Conservation (phyloP, 2,329 filamentous ascomycete genomes). For the Mycosphaerella arachidis region DNA sequence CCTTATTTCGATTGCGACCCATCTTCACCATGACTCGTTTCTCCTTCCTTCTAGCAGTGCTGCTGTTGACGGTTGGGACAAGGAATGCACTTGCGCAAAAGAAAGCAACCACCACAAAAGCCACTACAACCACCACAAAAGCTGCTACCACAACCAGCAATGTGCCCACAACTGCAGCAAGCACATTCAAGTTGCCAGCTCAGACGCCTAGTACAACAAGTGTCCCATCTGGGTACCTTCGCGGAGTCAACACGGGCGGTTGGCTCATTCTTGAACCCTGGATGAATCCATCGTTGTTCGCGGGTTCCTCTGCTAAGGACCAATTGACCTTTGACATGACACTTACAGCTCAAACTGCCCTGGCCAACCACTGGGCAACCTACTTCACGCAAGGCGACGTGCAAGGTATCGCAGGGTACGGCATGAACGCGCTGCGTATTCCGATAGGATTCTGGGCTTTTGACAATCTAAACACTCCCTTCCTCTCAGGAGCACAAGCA, state of each 20-base stretch:
- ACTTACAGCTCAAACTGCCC: slow-evolving; percentile 24
- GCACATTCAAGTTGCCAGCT: not conserved
- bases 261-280: slow-evolving; percentile 38
- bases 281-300: slow-evolving; percentile 36
- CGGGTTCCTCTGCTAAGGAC: slow-evolving; percentile 32
- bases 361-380: slow-evolving; percentile 33
- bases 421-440: slow-evolving; percentile 42
- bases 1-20: too few species aligned
- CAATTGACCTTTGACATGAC: slow-evolving; percentile 38
- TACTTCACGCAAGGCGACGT: slow-evolving; percentile 41
- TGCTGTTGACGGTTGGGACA: too few species aligned
- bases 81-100: too few species aligned
- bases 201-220: not conserved
- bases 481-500: slow-evolving; percentile 42
- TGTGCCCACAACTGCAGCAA: too few species aligned
- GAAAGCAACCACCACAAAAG: too few species aligned
- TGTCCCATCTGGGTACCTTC: slow-evolving; percentile 13
- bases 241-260: slow-evolving; percentile 36
- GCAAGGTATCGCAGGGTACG: slow-evolving; percentile 35
- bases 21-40: too few species aligned
- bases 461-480: slow-evolving; percentile 39
- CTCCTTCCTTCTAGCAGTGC: too few species aligned
- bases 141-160: too few species aligned
- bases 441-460: slow-evolving; percentile 53
- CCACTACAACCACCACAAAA: too few species aligned